phyloP scores from a whole-genome alignment of 768 basidiomycete species.

The Termitomyces sp. region DNA sequence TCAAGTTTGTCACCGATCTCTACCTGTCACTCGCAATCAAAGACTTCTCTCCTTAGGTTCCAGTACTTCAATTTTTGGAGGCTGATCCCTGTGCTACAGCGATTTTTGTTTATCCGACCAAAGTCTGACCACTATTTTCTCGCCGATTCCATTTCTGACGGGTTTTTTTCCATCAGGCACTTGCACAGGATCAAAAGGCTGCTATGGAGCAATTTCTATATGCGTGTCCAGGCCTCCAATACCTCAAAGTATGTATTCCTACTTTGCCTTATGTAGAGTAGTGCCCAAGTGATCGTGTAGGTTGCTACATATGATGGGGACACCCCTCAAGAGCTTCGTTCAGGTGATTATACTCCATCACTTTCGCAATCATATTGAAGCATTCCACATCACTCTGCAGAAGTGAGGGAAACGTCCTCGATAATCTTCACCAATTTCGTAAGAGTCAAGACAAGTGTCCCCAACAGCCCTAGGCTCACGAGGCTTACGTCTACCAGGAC shows the following conservation, averaged over 20 bases:
- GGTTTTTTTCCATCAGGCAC: slow-evolving; percentile 42
- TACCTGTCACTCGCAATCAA: not conserved
- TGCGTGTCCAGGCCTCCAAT: slow-evolving; percentile 54
- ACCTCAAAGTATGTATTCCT: slow-evolving; percentile 38
- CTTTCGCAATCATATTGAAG: not conserved
- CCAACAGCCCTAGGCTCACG: slow-evolving; percentile 1
- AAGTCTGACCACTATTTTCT: slow-evolving; percentile 35
- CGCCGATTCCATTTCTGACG: not conserved
- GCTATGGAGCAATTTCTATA: slow-evolving; percentile 64
- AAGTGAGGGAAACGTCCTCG: slow-evolving; percentile 65
- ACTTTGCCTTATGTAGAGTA: not conserved
- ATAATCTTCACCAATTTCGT: slow-evolving; percentile 90
- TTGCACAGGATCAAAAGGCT: slow-evolving; percentile 82
- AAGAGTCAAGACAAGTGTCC: slow-evolving; percentile 12
- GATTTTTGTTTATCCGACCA: slow-evolving; percentile 86
- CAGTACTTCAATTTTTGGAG: slow-evolving; percentile 62
- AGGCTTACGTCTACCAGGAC: slow-evolving; percentile 39
- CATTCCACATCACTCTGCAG: slow-evolving; percentile 23
- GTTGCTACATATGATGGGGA: slow-evolving; percentile 87
- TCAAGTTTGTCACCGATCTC: slow-evolving; percentile 39
- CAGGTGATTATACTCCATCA: slow-evolving; percentile 32
- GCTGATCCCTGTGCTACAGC: slow-evolving; percentile 57
- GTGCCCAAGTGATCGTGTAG: slow-evolving; percentile 19
- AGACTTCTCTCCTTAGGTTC: slow-evolving; percentile 41
- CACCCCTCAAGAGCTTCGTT: slow-evolving; percentile 64